These are phyloP conservation scores for Lasiosphaeris hirsuta DNA, from an alignment of 495 filamentous ascomycete genomes.

Conservation along the genomic window DNA sequence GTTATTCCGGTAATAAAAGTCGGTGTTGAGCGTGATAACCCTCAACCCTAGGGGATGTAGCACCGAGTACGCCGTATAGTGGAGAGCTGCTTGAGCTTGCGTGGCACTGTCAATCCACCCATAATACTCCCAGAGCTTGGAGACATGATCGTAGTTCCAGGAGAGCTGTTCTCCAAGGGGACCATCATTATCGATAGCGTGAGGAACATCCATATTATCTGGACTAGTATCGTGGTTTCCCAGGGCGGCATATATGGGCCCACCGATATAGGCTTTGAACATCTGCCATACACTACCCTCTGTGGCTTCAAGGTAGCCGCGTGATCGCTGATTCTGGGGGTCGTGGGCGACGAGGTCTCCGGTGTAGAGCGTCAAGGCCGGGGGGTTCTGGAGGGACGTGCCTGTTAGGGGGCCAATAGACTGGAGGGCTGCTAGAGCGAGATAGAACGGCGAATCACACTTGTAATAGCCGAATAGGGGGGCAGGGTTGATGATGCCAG, in stretches of 20 bases:
- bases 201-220: constrained; percentile 47
- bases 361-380: constrained; percentile 54
- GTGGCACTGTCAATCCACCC: constrained; percentile 46
- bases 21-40: constrained; percentile 53
- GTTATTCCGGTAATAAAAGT: constrained; percentile 52
- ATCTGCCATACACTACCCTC: constrained; percentile 50
- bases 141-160: constrained; percentile 55
- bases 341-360: constrained; percentile 58
- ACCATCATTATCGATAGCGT: constrained; percentile 44
- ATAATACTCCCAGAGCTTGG: constrained; percentile 49
- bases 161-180: constrained; percentile 52
- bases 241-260: constrained; percentile 52
- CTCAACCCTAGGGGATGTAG: constrained; percentile 47
- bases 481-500: constrained; percentile 44
- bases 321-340: constrained; percentile 41
- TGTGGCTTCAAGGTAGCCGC: constrained; percentile 48
- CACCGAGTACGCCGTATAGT: constrained; percentile 52
- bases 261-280: constrained; percentile 55
- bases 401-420: constrained; percentile 56
- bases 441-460: constrained; percentile 59
- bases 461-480: constrained; percentile 52
- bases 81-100: constrained; percentile 41
- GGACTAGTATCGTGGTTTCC: constrained; percentile 56
- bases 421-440: constrained; percentile 55
- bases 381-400: constrained; percentile 38